Percentiles rank a stretch among this genome's conserved stretches.
Evolutionary conservation across 768 basidiomycete genomes (phyloP).

Genomic region (Agrocybe pediades): DNA sequence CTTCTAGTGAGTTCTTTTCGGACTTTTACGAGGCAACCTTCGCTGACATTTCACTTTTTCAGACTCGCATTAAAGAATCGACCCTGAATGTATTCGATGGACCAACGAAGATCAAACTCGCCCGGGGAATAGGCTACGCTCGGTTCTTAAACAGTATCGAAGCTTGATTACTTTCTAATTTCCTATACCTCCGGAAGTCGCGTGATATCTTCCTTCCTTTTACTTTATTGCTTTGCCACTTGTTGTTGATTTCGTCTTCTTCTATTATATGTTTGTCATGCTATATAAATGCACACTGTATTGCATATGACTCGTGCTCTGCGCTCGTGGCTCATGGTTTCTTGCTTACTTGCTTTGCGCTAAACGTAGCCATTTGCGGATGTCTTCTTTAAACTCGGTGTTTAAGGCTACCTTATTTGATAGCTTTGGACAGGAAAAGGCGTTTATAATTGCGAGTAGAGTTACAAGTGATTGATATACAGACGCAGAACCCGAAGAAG

Average conservation of each 20-base stretch:
- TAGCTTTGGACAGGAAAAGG: no score
- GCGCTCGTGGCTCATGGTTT: no score
- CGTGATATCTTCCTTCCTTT: not conserved
- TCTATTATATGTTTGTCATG: not conserved
- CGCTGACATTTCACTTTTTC: not conserved
- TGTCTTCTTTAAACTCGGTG: no score
- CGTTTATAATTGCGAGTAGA: no score
- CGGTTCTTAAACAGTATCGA: conserved; percentile 65
- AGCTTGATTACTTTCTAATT: conserved; percentile 13
- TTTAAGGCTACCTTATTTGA: no score
- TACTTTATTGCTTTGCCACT: not conserved
- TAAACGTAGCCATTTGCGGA: no score
- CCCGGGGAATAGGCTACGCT: conserved; percentile 64
- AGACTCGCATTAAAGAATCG: conserved; percentile 28
- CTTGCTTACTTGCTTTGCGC: no score
- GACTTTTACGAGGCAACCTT: not conserved
- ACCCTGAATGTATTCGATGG: conserved; percentile 48
- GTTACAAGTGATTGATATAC: no score
- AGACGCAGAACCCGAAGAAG: not conserved
- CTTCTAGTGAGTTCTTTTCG: conserved; percentile 51
- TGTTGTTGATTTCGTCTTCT: not conserved
- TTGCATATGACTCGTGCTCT: no score
- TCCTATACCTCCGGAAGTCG: not conserved
- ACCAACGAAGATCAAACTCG: conserved; percentile 59
- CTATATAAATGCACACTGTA: not conserved